Evolutionary conservation across 257 asterid species (phyloP).

Genomic region (Capsicum rhomboideum): DNA sequence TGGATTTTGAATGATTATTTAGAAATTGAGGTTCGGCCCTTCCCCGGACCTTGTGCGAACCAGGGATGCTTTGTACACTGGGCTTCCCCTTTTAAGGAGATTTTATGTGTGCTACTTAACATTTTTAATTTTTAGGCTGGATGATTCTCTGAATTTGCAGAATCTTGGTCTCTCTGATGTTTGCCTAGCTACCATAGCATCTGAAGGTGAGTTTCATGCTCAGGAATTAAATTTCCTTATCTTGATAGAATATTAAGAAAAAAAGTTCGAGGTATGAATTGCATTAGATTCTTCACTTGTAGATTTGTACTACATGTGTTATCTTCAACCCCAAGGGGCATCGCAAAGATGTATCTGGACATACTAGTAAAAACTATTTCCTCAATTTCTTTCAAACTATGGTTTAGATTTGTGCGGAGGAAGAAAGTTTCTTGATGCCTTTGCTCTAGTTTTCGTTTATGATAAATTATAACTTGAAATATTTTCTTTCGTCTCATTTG

Average conservation of each 20-base stretch:
- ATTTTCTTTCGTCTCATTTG: not conserved
- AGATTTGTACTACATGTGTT: not conserved
- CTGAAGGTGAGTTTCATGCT: slow-evolving; percentile 45
- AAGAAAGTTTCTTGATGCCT: not conserved
- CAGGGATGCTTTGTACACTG: not conserved
- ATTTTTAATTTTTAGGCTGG: slow-evolving; percentile 42
- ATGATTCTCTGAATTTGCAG: slow-evolving; percentile 65
- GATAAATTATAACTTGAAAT: not conserved
- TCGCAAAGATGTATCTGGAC: not conserved
- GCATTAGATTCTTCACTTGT: not conserved
- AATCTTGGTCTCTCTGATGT: slow-evolving; percentile 79
- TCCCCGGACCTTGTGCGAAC: not conserved
- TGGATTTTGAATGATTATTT: not conserved
- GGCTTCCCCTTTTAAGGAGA: not conserved
- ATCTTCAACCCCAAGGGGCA: not conserved
- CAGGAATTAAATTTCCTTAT: not conserved
- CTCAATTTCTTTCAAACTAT: not conserved
- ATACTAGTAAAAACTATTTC: not conserved
- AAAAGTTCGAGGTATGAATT: not conserved
- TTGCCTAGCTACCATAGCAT: slow-evolving; percentile 79
- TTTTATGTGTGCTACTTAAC: slow-evolving; percentile 32
- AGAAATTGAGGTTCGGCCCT: not conserved
- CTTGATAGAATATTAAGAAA: not conserved
- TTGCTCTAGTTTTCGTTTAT: not conserved
- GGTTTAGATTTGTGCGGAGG: not conserved